A percentile compares a stretch with the other conserved stretches of the same genome.
Conservation (phyloP, 176 grass and related monocot genomes). For the Zoysia pacifica region DNA sequence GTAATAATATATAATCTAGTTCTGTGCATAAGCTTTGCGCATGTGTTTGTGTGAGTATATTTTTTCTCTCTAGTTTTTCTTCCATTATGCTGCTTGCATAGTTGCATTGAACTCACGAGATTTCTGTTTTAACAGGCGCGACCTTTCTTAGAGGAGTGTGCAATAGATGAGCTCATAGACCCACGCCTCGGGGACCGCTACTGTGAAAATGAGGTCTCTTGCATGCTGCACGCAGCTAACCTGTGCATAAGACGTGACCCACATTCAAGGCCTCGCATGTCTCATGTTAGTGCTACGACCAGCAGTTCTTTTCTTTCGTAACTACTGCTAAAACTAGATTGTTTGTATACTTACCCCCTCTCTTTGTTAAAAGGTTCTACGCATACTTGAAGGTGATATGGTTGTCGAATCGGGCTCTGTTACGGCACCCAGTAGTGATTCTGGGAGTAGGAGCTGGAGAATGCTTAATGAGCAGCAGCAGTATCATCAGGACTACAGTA, state of each 20-base stretch:
- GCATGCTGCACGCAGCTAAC: constrained; percentile 90
- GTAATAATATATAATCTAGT: neutral
- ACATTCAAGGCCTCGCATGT: constrained; percentile 94
- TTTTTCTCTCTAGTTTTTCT: neutral
- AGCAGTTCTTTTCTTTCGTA: neutral
- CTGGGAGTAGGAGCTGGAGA: constrained; percentile 68
- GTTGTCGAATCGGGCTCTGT: constrained; percentile 66
- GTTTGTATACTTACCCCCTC: neutral
- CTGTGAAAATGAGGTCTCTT: constrained; percentile 70
- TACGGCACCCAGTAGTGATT: constrained; percentile 60
- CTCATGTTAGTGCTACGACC: constrained; percentile 55
- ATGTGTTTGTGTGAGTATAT: neutral
- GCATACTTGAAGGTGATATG: constrained; percentile 86
- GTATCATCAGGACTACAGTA: constrained; percentile 47
- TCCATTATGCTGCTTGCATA: neutral
- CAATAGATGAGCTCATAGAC: constrained; percentile 71
- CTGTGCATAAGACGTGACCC: constrained; percentile 87
- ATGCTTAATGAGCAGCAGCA: constrained; percentile 50
- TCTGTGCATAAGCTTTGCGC: constrained; percentile 4
- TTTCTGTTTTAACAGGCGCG: constrained; percentile 59
- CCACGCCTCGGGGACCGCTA: constrained; percentile 67
- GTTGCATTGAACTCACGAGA: constrained; percentile 15
- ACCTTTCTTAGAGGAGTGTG: constrained; percentile 65
- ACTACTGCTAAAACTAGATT: constrained; percentile 2
- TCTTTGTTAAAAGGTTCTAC: constrained; percentile 66